Evolutionary conservation across 345 rosid species (phyloP).

Genomic region (Lepidium aucheri): DNA sequence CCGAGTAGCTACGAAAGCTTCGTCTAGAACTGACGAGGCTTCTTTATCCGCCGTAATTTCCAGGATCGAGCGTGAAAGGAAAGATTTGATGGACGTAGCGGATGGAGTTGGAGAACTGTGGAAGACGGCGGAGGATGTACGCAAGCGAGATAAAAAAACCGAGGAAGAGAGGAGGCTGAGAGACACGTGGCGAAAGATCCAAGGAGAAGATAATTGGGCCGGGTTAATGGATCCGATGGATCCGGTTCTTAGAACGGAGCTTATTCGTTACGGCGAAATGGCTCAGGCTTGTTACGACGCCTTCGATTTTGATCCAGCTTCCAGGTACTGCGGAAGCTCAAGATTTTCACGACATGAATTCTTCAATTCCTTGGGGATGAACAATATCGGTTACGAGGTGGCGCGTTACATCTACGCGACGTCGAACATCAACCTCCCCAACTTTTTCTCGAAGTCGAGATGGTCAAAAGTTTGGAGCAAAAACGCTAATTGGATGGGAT

Average conservation of each 20-base stretch:
- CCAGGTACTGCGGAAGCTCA: slow-evolving; percentile 72
- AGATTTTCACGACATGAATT: slow-evolving; percentile 46
- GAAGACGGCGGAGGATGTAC: slow-evolving; percentile 21
- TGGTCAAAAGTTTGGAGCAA: slow-evolving; percentile 88
- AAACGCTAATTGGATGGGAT: slow-evolving; percentile 85
- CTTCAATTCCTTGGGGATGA: slow-evolving; percentile 47
- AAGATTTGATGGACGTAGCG: background rate
- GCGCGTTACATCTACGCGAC: slow-evolving; percentile 69
- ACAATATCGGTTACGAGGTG: slow-evolving; percentile 46
- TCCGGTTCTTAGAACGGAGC: slow-evolving; percentile 63
- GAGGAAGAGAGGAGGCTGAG: slow-evolving; percentile 30
- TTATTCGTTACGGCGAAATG: slow-evolving; percentile 88
- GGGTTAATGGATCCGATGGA: slow-evolving; percentile 74
- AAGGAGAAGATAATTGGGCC: slow-evolving; percentile 72
- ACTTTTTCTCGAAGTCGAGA: slow-evolving; percentile 70
- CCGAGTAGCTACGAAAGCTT: slow-evolving; percentile 15
- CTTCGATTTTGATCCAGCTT: slow-evolving; percentile 68
- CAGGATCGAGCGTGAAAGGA: slow-evolving; percentile 25
- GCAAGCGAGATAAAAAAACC: slow-evolving; percentile 11
- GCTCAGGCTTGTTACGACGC: slow-evolving; percentile 82
- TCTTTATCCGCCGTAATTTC: slow-evolving; percentile 32
- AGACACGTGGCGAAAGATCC: slow-evolving; percentile 62
- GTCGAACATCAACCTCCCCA: slow-evolving; percentile 63
- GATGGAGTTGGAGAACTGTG: slow-evolving; percentile 6
- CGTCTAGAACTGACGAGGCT: slow-evolving; percentile 27